A percentile compares a stretch with the other conserved stretches of the same genome.
These are phyloP conservation scores for Leccinum disarticulatum DNA, from an alignment of 768 basidiomycete species.

Conservation along the genomic window DNA sequence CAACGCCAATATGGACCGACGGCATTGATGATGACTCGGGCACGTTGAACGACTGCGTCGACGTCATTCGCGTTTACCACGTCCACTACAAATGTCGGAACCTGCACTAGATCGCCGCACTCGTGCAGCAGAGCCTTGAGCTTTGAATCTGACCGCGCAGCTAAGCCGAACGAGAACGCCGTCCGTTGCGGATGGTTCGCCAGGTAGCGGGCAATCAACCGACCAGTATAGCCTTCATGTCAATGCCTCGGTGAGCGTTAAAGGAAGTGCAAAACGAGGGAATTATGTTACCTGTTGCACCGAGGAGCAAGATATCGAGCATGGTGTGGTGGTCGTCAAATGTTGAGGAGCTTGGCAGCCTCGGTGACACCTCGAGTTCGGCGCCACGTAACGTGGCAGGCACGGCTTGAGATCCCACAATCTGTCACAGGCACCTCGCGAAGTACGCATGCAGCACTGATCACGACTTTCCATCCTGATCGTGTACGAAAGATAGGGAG, in stretches of 20 bases:
- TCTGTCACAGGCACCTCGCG: conserved; percentile 12
- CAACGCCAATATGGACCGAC: conserved; percentile 74
- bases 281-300: conserved; percentile 53
- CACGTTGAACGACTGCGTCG: conserved; percentile 52
- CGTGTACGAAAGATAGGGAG: neutral
- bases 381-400: conserved; percentile 8
- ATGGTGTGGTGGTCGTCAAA: conserved; percentile 29
- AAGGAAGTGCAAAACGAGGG: neutral
- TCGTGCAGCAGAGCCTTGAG: conserved; percentile 53
- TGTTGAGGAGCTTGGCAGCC: conserved; percentile 11
- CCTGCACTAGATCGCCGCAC: conserved; percentile 39
- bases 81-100: conserved; percentile 56
- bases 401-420: neutral
- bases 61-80: conserved; percentile 54
- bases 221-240: conserved; percentile 61
- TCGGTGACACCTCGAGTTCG: conserved; percentile 2
- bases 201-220: conserved; percentile 68
- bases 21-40: conserved; percentile 72
- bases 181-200: conserved; percentile 56
- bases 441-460: conserved; percentile 7
- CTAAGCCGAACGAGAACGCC: conserved; percentile 65
- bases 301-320: conserved; percentile 66
- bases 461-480: neutral
- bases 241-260: conserved; percentile 10
- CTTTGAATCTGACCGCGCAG: conserved; percentile 65